Percentiles rank a stretch among this genome's conserved stretches.
Evolutionary conservation across 164 flowering plant species (phyloP).

Genomic region (Magnolia changhungtana): DNA sequence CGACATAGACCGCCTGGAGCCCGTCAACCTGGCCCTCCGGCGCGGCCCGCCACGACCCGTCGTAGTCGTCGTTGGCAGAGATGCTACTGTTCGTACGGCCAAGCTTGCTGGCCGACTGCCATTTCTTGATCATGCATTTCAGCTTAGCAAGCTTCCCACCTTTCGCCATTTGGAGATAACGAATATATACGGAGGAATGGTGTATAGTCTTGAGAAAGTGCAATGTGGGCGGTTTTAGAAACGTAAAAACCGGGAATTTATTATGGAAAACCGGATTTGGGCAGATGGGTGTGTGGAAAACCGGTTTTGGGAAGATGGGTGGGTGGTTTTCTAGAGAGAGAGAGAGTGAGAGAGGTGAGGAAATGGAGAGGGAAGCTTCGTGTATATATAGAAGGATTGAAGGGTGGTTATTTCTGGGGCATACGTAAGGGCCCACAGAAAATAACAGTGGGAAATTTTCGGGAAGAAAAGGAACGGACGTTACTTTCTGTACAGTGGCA

Average conservation of each 20-base stretch:
- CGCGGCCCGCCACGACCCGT: neutral
- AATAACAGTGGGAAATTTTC: slow-evolving; percentile 1
- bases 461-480: neutral
- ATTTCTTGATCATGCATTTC: slow-evolving; percentile 39
- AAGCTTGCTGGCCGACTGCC: slow-evolving; percentile 29
- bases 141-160: slow-evolving; percentile 38
- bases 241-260: neutral
- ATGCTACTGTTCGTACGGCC: slow-evolving; percentile 18
- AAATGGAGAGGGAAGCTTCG: slow-evolving; percentile 32
- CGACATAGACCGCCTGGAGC: slow-evolving; percentile 52
- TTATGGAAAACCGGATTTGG: neutral
- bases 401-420: neutral
- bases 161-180: slow-evolving; percentile 24
- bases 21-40: neutral
- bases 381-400: slow-evolving; percentile 25
- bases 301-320: neutral
- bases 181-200: neutral
- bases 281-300: neutral
- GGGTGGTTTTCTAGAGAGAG: neutral
- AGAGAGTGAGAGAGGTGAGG: slow-evolving; percentile 13
- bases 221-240: neutral
- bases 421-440: neutral
- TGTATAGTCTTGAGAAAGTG: neutral
- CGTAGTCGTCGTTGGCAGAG: slow-evolving; percentile 15
- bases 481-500: neutral